Evolutionary conservation across 257 asterid genomes (phyloP), one percentile per base, ranked within the genome.

Genomic region (Przewalskia tangutica): DNA sequence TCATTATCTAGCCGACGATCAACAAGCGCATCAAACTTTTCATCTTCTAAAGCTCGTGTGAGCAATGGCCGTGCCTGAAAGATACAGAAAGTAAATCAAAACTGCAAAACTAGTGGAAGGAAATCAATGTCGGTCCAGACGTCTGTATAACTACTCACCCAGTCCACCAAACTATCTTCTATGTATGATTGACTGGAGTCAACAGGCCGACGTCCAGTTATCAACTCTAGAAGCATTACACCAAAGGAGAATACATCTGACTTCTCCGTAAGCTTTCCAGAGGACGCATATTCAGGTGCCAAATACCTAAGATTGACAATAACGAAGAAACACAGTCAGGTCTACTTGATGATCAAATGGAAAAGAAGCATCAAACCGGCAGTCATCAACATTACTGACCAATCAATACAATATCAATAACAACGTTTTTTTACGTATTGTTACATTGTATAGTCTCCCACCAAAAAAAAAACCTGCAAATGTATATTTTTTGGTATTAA

Each of bases 191-290:
- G 92, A 60, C 55, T 79, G 20, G 91, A 20, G 81, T 90, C 94
- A 82, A 95, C 90, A n/a, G 98, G 98, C 17, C 94, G 90, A 17
- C 88, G 92, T 40, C 99, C 99, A 20, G 99, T 96, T 62, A 96
- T 91, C 92, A 96, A 84, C 90, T 96, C 99, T 27, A 96, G 89
- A 82, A 96, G 95, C 91, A 95, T 86, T 27, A 95, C 94, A 20
- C 99, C 99, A 62, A 88, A 93, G 48, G 99, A 95, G 89, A 92
- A 95, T n/a, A 95, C 98, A 67, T 95, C 99, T 0, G 99, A 95
- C 87, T 88, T 95, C 1, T 96, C 99, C 0, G 95, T 89, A 63
- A 96, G 98, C 82, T 96, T 96, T 56, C 99, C 99, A 0, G 98
- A 91, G 77, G 97, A 82, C 46, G 99, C 99, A 79, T 96, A 96